Base-by-base conservation (phyloP, 202 grass and related monocot species). In the Miscanthus sacchariflorus region DNA sequence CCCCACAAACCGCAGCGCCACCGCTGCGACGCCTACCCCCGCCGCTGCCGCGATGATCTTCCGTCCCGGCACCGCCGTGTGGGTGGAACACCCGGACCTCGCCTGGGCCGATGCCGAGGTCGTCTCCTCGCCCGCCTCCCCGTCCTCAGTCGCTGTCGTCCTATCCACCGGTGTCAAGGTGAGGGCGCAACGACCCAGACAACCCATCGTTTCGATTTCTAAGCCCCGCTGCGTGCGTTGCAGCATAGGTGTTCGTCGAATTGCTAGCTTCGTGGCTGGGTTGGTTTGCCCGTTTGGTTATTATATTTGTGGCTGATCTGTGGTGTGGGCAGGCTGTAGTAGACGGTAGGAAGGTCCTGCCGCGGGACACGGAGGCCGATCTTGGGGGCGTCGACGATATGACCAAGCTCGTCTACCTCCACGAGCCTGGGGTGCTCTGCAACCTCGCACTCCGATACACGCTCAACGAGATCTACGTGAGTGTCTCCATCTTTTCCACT, bases 401-500 rank as follows among this genome's bases (percentile, higher is more conserved):
- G 95, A 97, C 95, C 80, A 97, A 97, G 68, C 81, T 97, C 70
- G 83, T 81, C 33, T 94, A 94, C 76, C 92, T 97, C 13, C 93
- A 94, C n/a, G 95, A 94, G 79, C 95, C 95, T 6, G 95, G 92
- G 24, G 95, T 97, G 82, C 95, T 97, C 70, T 94, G 82, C 77
- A 97, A 97, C 58, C 87, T 97, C 6, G 84, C 90, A 2, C 68
- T 86, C 45, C 88, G 95, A 64, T 93, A 97, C 65, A 54, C 89
- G 5, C 92, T 97, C 30, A 97, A 97, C 68, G 92, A 97, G 74
- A 94, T 97, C 71, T 97, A 97, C n/a, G 95, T 94, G 71, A 93
- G 92, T 87, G 33, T 13, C 24, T 38, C 9, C 39, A 56, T 72
- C 36, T 28, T 66, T 61, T 87, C 9, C 14, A 6, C 19, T 54